These are phyloP conservation scores for Colletotrichum liaoningense DNA, from an alignment of 2,329 filamentous ascomycete genomes.

Conservation along the genomic window DNA sequence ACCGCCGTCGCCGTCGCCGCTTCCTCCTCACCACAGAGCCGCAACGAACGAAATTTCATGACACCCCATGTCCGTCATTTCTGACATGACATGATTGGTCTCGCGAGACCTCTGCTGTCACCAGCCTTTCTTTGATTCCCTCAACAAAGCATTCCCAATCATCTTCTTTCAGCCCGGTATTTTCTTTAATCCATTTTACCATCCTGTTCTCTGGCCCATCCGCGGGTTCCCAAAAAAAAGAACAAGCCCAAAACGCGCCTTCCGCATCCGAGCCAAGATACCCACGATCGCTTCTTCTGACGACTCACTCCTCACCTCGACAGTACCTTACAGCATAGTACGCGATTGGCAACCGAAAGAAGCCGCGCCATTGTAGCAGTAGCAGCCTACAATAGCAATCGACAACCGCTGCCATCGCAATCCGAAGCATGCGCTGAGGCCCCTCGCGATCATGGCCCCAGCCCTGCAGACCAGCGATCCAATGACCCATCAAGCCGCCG, in stretches of 20 bases:
- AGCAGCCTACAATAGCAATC: neutral
- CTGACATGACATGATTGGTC: slow-evolving; percentile 25
- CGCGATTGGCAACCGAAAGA: neutral
- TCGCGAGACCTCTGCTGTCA: neutral
- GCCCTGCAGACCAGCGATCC: slow-evolving; percentile 30
- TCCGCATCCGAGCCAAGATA: neutral
- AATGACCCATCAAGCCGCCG: slow-evolving; percentile 27
- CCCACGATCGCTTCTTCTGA: neutral
- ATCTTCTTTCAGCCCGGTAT: neutral
- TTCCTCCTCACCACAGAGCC: slow-evolving; percentile 27
- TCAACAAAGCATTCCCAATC: neutral
- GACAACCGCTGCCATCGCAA: neutral
- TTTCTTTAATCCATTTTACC: neutral
- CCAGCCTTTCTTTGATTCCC: neutral
- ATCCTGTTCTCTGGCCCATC: slow-evolving; percentile 4
- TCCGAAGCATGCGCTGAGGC: slow-evolving; percentile 28
- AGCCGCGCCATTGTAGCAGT: neutral
- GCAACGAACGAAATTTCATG: slow-evolving; percentile 14
- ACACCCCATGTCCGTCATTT: slow-evolving; percentile 13
- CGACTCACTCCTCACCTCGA: neutral
- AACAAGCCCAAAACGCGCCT: slow-evolving; percentile 5
- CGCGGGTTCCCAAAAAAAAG: neutral
- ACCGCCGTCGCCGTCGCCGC: neutral
- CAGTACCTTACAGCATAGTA: neutral
- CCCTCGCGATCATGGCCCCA: slow-evolving; percentile 33